Base-by-base conservation (phyloP, 2,329 filamentous ascomycete genomes). In the Meredithiella fracta region DNA sequence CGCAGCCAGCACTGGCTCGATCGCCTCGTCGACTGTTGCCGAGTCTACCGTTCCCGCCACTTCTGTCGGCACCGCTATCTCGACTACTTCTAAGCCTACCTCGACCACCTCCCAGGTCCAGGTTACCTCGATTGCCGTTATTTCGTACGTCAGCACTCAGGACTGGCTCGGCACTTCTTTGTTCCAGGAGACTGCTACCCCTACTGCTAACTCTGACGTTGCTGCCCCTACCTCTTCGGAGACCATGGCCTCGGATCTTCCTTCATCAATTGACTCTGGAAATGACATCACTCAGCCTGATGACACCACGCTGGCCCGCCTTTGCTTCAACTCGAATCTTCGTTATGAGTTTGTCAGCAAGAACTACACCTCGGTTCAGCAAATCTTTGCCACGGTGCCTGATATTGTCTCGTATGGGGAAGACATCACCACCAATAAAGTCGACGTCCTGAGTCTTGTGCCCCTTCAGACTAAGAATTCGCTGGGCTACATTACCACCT, bases 271-370 rank as follows among this genome's bases (percentile, higher is more conserved):
- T 61, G 78, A 82, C 26, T 55, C 44, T 15, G 87, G 88, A 7
- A 77, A 80, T 42, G 74, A 77, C 56, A 73, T 77, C 51, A 72
- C 74, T 20, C 67, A 73, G 17, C 85, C 86, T 0, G 69, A 73
- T 2, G 85, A 86, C 62, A 80, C 78, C 0, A 80, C 79, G 3
- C 69, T 86, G 62, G 83, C 95, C 62, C 88, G 95, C 66, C 76
- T 97, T 60, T 92, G 86, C 34, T 96, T 97, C 75, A 72, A 79
- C 54, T 84, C 81, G 64, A 77, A 79, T 1, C 76, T 94, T 62
- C 91, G 94, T 70, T 98, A 92, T 67, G 71, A 77, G 7, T 95
- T 94, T 65, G 85, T 97, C 26, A 82, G 84, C 9, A 73, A 72
- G 22, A 80, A 84, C 60, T 74, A 80, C 14, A 75, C 83, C 60